Evolutionary conservation across 1,139 yeast species (phyloP).

Genomic region (Pichia sp.): DNA sequence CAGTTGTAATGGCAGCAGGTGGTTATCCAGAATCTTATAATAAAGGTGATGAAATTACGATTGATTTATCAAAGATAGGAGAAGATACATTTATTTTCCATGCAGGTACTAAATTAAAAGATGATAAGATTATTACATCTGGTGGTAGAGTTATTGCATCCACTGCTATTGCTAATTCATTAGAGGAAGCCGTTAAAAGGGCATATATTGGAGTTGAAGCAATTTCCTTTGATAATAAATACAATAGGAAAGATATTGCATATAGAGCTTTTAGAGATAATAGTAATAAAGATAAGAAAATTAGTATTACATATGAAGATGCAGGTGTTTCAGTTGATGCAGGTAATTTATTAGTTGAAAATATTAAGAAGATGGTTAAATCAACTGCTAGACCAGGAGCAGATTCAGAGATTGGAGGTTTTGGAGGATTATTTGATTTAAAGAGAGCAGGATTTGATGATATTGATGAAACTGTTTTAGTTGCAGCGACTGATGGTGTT

Average conservation of each 20-base stretch:
- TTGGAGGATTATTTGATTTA: slow-evolving; percentile 93
- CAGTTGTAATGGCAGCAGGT: slow-evolving; percentile 94
- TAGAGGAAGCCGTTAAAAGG: slow-evolving; percentile 72
- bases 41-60: slow-evolving; percentile 79
- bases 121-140: slow-evolving; percentile 62
- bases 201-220: slow-evolving; percentile 82
- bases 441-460: slow-evolving; percentile 77
- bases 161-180: slow-evolving; percentile 71
- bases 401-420: slow-evolving; percentile 97
- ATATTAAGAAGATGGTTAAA: slow-evolving; percentile 83
- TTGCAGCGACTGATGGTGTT: slow-evolving; percentile 98
- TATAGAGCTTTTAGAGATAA: slow-evolving; percentile 75
- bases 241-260: slow-evolving; percentile 89
- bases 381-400: slow-evolving; percentile 97
- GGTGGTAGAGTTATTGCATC: slow-evolving; percentile 98
- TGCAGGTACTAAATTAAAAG: slow-evolving; percentile 69
- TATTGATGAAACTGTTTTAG: slow-evolving; percentile 67
- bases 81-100: slow-evolving; percentile 72
- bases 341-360: slow-evolving; percentile 84
- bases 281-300: slow-evolving; percentile 15
- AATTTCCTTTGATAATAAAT: slow-evolving; percentile 65
- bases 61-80: slow-evolving; percentile 39
- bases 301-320: slow-evolving; percentile 73
- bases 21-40: slow-evolving; percentile 88
- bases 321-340: slow-evolving; percentile 98